Evolutionary conservation across 2,329 filamentous ascomycete species (phyloP).

Genomic region (Beauveria brongniartii): DNA sequence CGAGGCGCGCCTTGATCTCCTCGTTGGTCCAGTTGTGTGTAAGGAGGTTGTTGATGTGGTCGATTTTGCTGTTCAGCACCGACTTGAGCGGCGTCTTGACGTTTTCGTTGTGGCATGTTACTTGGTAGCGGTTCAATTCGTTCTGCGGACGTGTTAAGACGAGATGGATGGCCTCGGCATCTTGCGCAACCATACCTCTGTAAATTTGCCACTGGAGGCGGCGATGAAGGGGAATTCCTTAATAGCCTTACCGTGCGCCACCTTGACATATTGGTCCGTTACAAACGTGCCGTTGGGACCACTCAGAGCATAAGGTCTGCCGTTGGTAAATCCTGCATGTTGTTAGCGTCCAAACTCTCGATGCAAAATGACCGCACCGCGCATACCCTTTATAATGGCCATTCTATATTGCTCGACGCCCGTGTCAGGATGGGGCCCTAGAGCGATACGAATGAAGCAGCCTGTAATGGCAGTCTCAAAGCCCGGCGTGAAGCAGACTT

Average conservation of each 20-base stretch:
- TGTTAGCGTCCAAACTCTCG: constrained; percentile 13
- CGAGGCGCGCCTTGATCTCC: constrained; percentile 73
- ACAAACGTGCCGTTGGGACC: constrained; percentile 69
- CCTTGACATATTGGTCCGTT: constrained; percentile 76
- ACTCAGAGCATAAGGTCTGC: constrained; percentile 77
- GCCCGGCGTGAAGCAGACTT: constrained; percentile 87
- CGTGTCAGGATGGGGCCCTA: constrained; percentile 67
- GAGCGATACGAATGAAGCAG: constrained; percentile 77
- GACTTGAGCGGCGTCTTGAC: constrained; percentile 67
- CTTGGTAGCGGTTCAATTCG: constrained; percentile 76
- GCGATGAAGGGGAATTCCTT: constrained; percentile 85
- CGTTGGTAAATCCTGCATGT: constrained; percentile 60
- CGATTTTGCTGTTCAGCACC: constrained; percentile 61
- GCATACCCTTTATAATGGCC: constrained; percentile 73
- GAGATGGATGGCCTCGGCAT: neutral
- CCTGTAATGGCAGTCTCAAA: constrained; percentile 77
- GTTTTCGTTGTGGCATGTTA: constrained; percentile 63
- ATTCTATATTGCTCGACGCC: constrained; percentile 78
- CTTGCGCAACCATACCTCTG: constrained; percentile 51
- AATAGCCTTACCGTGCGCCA: constrained; percentile 74
- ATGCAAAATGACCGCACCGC: neutral
- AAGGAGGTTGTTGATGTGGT: constrained; percentile 72
- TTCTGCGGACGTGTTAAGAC: constrained; percentile 37
- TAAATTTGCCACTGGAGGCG: constrained; percentile 77
- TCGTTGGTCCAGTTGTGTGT: constrained; percentile 74